Conservation (phyloP, 2,329 filamentous ascomycete species). For the Fusarium sp. region DNA sequence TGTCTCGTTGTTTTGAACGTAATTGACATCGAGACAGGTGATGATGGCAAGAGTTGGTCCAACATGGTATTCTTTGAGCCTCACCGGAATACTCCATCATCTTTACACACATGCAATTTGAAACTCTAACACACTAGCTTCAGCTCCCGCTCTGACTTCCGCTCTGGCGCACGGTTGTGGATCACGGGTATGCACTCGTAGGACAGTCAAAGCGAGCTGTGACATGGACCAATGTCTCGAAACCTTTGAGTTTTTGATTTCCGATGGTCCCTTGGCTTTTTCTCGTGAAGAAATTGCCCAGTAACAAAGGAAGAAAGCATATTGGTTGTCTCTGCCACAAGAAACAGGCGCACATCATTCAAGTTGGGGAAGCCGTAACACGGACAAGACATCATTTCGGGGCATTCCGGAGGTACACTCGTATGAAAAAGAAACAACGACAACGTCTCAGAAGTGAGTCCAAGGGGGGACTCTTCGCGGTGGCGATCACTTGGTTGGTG, state of each 20-base stretch:
- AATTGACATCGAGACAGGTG: background rate
- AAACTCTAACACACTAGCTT: background rate
- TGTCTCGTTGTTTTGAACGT: background rate
- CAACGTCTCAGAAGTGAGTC: background rate
- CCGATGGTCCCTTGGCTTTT: background rate
- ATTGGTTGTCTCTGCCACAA: background rate
- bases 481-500: constrained; percentile 3
- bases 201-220: background rate
- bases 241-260: background rate
- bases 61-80: background rate
- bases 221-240: background rate
- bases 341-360: background rate
- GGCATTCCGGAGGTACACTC: constrained; percentile 8
- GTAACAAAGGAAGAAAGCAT: background rate
- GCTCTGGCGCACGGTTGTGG: constrained; percentile 16
- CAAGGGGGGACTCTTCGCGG: background rate
- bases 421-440: constrained; percentile 13
- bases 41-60: background rate
- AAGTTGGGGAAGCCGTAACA: background rate
- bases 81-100: background rate
- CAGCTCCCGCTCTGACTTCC: background rate
- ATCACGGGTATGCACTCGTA: constrained; percentile 10
- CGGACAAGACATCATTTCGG: constrained; percentile 12
- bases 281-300: background rate
- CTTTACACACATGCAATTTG: background rate